phyloP scores from a whole-genome alignment of 306 rosid species.

The Benincasa hispida region DNA sequence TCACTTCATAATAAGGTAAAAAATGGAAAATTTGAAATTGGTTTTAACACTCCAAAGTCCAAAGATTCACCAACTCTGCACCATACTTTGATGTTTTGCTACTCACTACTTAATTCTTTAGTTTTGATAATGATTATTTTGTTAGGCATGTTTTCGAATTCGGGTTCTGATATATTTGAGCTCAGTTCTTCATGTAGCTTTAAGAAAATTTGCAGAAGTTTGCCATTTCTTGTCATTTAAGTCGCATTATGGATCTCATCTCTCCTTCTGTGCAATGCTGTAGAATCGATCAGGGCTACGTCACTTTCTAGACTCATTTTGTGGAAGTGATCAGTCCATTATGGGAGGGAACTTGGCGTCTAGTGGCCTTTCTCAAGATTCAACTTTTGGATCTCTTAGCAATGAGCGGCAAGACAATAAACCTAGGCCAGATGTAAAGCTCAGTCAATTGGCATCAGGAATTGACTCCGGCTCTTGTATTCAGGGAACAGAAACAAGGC shows the following conservation, averaged over 20 bases:
- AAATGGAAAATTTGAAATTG: not conserved
- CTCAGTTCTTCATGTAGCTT: not conserved
- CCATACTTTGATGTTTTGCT: not conserved
- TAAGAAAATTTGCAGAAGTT: not conserved
- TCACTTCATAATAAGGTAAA: conserved; percentile 93
- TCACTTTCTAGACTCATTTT: conserved; percentile 90
- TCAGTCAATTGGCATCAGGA: conserved; percentile 79
- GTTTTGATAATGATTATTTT: not conserved
- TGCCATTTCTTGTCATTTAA: not conserved
- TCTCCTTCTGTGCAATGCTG: conserved; percentile 19
- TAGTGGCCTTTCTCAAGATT: conserved; percentile 40
- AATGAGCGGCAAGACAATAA: conserved; percentile 68
- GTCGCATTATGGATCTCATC: not conserved
- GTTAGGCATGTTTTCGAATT: not conserved
- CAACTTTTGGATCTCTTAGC: conserved; percentile 23
- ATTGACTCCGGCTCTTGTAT: conserved; percentile 44
- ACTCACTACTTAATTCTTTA: not conserved
- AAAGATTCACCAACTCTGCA: not conserved
- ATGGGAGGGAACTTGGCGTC: conserved; percentile 25
- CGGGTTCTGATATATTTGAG: not conserved
- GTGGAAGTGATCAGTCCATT: conserved; percentile 69
- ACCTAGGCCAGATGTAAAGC: conserved; percentile 73
- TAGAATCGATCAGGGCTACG: conserved; percentile 94
- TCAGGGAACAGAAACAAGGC: conserved; percentile 75
- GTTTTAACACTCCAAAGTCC: not conserved